These are phyloP conservation scores for Castanospermum australe DNA, from an alignment of 306 rosid species.

Conservation along the genomic window DNA sequence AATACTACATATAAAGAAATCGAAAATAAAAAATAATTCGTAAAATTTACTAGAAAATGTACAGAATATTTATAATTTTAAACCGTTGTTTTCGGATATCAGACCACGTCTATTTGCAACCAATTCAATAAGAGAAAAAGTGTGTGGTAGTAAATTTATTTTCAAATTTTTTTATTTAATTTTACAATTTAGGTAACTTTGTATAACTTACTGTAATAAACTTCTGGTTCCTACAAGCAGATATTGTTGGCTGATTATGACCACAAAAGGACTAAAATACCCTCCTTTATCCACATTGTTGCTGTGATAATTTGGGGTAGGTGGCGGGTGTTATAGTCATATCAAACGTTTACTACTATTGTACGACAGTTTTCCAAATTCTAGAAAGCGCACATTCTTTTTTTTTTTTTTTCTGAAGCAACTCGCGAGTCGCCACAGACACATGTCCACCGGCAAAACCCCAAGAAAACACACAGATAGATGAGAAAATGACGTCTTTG, in stretches of 20 bases:
- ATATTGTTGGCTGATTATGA: background rate
- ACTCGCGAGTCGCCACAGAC: constrained; percentile 19
- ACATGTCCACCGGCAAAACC: background rate
- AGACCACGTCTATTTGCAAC: too few relatives aligned
- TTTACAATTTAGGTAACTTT: too few relatives aligned
- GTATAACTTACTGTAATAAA: too few relatives aligned
- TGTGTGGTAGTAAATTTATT: too few relatives aligned
- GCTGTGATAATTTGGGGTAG: background rate
- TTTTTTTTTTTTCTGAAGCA: background rate
- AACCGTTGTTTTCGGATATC: too few relatives aligned
- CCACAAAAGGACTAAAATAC: constrained; percentile 26
- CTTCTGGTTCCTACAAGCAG: constrained; percentile 20
- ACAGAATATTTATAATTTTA: too few relatives aligned
- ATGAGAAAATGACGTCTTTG: constrained; percentile 19
- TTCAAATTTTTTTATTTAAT: too few relatives aligned
- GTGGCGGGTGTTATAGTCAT: constrained; percentile 28
- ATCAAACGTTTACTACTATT: background rate
- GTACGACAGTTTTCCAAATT: constrained; percentile 1
- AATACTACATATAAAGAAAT: too few relatives aligned
- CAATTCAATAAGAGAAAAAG: too few relatives aligned
- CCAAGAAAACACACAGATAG: background rate
- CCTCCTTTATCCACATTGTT: background rate
- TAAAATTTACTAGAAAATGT: too few relatives aligned
- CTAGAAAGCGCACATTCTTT: background rate
- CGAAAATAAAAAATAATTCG: too few relatives aligned